A percentile compares a stretch with the other conserved stretches of the same genome.
Evolutionary conservation across 805 yeast species (phyloP).

Genomic region (Starmerella cellae): DNA sequence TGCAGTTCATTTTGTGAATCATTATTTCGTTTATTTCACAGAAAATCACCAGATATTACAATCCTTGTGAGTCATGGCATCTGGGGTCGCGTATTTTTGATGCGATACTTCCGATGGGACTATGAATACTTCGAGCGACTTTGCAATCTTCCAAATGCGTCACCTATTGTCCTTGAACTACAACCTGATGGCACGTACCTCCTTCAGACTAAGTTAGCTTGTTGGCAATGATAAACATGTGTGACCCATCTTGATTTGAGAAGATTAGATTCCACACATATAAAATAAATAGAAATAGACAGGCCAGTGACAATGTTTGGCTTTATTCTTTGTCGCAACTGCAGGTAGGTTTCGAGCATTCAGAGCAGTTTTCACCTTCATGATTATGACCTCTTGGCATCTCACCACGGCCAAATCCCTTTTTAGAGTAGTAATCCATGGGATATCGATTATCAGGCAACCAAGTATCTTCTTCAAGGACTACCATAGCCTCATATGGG

Average conservation of each 20-base stretch:
- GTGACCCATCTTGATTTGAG: no score
- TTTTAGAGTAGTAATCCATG: conserved; percentile 85
- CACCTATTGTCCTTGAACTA: conserved; percentile 64
- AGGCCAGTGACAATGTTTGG: no score
- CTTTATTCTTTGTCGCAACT: no score
- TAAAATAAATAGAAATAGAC: no score
- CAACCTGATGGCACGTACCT: conserved; percentile 37
- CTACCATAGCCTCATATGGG: conserved; percentile 91
- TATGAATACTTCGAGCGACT: conserved; percentile 78
- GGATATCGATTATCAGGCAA: conserved; percentile 47
- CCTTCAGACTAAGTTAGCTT: conserved; percentile 47
- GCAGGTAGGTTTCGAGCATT: no score
- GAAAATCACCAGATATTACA: conserved; percentile 56
- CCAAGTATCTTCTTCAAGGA: conserved; percentile 51
- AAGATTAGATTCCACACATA: no score
- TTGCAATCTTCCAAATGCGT: conserved; percentile 74
- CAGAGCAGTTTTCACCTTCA: no score
- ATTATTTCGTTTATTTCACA: conserved; percentile 62
- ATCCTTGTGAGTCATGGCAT: conserved; percentile 88
- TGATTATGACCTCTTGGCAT: conserved; percentile 33
- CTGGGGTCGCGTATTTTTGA: conserved; percentile 81
- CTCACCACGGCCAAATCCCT: conserved; percentile 85
- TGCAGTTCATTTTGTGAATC: conserved; percentile 85
- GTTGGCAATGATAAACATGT: conserved; percentile 56
- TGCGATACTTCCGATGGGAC: conserved; percentile 92